Evolutionary conservation across 371 early-diverging fungal species (phyloP).

Genomic region (Umbelopsis sp.): DNA sequence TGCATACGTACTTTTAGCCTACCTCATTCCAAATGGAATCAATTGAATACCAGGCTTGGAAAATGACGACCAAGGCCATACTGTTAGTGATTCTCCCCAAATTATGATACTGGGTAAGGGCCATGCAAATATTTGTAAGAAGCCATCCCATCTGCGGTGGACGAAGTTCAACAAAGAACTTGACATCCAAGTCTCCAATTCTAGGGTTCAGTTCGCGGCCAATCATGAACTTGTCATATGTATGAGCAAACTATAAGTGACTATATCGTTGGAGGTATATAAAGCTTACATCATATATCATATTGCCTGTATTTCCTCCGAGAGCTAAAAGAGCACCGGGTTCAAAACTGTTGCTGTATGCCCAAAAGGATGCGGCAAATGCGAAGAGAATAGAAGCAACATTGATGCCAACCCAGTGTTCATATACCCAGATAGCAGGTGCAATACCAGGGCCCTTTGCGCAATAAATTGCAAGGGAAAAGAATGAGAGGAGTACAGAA

Average conservation of each 20-base stretch:
- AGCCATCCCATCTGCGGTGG: slow-evolving; percentile 89
- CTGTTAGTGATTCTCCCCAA: slow-evolving; percentile 74
- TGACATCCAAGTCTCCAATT: slow-evolving; percentile 82
- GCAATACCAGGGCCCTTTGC: slow-evolving; percentile 44
- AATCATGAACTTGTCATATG: slow-evolving; percentile 63
- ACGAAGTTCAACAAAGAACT: slow-evolving; percentile 90
- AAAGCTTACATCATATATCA: slow-evolving; percentile 78
- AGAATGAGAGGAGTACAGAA: background rate
- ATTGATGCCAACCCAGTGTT: slow-evolving; percentile 73
- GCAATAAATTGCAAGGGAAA: slow-evolving; percentile 27
- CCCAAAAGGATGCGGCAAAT: slow-evolving; percentile 60
- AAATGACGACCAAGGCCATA: slow-evolving; percentile 74
- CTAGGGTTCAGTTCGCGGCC: slow-evolving; percentile 91
- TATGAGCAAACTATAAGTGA: background rate
- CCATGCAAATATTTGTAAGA: slow-evolving; percentile 74
- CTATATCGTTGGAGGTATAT: background rate
- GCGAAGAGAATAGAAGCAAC: slow-evolving; percentile 70
- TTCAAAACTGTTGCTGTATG: slow-evolving; percentile 81
- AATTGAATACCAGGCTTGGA: slow-evolving; percentile 83
- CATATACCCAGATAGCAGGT: slow-evolving; percentile 77
- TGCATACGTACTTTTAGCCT: background rate
- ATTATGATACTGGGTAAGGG: slow-evolving; percentile 74
- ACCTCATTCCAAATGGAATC: slow-evolving; percentile 82
- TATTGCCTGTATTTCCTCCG: slow-evolving; percentile 92
- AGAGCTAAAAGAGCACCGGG: slow-evolving; percentile 69